Percentiles rank a stretch among this genome's conserved stretches.
These are phyloP conservation scores for Diaporthe vaccinii DNA, from an alignment of 2,329 filamentous ascomycete species.

Conservation along the genomic window DNA sequence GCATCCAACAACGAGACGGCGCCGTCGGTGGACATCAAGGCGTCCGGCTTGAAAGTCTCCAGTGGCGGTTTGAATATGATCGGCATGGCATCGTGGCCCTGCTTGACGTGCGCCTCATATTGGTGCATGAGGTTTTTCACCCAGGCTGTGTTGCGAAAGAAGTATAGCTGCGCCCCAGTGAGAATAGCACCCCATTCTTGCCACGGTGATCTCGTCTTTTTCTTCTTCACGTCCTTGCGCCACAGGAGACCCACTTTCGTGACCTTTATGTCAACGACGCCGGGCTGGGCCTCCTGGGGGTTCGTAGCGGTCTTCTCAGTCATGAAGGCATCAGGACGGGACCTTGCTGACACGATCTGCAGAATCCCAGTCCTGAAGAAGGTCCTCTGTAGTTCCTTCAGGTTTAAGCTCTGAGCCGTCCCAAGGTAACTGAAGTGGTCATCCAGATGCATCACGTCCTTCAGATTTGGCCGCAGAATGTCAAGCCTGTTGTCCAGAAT, in stretches of 20 bases:
- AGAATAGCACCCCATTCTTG: constrained; percentile 98
- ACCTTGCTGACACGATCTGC: constrained; percentile 94
- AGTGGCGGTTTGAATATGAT: constrained; percentile 93
- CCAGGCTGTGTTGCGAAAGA: constrained; percentile 95
- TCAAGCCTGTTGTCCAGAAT: constrained; percentile 93
- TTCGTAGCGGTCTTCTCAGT: constrained; percentile 87
- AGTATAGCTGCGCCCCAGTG: constrained; percentile 96
- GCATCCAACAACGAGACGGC: constrained; percentile 89
- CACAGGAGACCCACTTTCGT: constrained; percentile 96
- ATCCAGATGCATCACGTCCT: constrained; percentile 92
- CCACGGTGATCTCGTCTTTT: constrained; percentile 95
- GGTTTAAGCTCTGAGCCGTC: constrained; percentile 80
- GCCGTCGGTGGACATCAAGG: constrained; percentile 91
- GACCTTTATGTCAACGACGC: constrained; percentile 96
- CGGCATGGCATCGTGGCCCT: constrained; percentile 80
- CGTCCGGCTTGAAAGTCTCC: constrained; percentile 93
- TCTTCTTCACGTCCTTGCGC: constrained; percentile 94
- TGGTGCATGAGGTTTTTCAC: constrained; percentile 92
- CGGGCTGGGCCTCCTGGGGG: constrained; percentile 87
- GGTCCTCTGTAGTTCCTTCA: constrained; percentile 85
- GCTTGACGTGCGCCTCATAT: constrained; percentile 84
- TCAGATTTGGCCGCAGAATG: constrained; percentile 84
- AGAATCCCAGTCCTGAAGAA: constrained; percentile 93
- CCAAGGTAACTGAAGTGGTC: constrained; percentile 93
- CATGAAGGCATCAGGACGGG: constrained; percentile 95